phyloP scores from a whole-genome alignment of 148 eudicot genomes.

The Bassia scoparia region DNA sequence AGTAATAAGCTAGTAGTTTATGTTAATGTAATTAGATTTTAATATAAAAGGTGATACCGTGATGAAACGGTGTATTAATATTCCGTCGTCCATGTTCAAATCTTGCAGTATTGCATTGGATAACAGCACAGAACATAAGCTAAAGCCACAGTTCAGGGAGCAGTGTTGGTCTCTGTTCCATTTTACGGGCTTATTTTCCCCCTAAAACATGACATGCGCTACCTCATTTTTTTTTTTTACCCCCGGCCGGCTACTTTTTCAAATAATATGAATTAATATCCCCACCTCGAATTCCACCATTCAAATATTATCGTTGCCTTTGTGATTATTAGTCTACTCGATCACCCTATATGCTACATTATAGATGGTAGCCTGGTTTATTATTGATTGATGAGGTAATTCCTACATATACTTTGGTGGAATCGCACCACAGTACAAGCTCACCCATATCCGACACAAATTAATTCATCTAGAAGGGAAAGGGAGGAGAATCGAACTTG shows the following conservation, averaged over 20 bases:
- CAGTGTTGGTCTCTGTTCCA: slow-evolving; percentile 21
- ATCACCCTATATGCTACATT: not conserved
- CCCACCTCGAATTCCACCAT: not conserved
- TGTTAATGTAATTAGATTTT: too few relatives aligned
- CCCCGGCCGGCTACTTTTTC: not conserved
- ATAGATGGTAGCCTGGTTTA: not conserved
- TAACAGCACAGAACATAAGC: slow-evolving; percentile 14
- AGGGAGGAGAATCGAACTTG: too few relatives aligned
- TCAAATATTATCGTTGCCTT: slow-evolving; percentile 3
- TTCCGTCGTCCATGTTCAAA: too few relatives aligned
- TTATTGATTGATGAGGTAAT: not conserved
- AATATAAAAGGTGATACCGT: too few relatives aligned
- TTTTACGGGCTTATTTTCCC: slow-evolving; percentile 1
- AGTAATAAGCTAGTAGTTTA: too few relatives aligned
- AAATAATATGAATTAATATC: not conserved
- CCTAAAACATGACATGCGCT: slow-evolving; percentile 1
- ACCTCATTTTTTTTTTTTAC: not conserved
- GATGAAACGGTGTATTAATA: too few relatives aligned
- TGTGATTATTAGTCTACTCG: slow-evolving; percentile 15
- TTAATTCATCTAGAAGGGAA: too few relatives aligned
- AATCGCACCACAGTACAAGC: too few relatives aligned
- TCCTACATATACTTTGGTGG: not conserved
- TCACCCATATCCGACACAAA: too few relatives aligned
- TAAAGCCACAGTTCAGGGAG: slow-evolving; percentile 23
- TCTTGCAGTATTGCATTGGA: too few relatives aligned